Conservation (phyloP, 148 eudicot species). For the Vaccinium myrtillus region DNA sequence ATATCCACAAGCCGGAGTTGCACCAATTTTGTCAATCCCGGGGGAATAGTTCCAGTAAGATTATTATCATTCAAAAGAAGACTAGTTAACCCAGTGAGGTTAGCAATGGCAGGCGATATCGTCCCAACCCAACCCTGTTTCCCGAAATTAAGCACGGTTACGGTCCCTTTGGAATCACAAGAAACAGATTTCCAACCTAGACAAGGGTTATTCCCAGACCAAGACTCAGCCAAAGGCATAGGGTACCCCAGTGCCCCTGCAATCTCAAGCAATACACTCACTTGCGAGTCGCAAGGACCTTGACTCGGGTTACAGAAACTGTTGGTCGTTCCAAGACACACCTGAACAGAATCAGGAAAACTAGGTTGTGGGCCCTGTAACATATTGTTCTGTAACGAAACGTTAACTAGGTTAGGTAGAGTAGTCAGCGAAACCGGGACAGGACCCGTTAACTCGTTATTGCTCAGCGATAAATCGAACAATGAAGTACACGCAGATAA, state of each 20-base stretch:
- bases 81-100: slow-evolving; percentile 35
- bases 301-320: slow-evolving; percentile 42
- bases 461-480: slow-evolving; percentile 52
- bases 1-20: slow-evolving; percentile 44
- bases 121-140: slow-evolving; percentile 43
- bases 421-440: slow-evolving; percentile 43
- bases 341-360: slow-evolving; percentile 27
- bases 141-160: slow-evolving; percentile 38
- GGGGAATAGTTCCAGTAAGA: slow-evolving; percentile 59
- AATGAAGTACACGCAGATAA: slow-evolving; percentile 33
- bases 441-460: slow-evolving; percentile 52
- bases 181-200: slow-evolving; percentile 38
- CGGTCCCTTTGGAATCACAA: slow-evolving; percentile 35
- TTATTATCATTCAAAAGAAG: slow-evolving; percentile 48
- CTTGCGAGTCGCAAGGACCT: slow-evolving; percentile 68
- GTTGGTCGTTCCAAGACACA: slow-evolving; percentile 32
- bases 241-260: slow-evolving; percentile 56
- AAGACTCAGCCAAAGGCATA: slow-evolving; percentile 43
- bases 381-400: slow-evolving; percentile 55
- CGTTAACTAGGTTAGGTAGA: slow-evolving; percentile 41
- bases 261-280: slow-evolving; percentile 38
- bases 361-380: slow-evolving; percentile 57
- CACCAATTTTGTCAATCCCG: slow-evolving; percentile 37
- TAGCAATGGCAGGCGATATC: slow-evolving; percentile 56
- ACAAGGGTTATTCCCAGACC: slow-evolving; percentile 67